phyloP scores from a whole-genome alignment of 768 basidiomycete species.

The Termitomyces sp. region DNA sequence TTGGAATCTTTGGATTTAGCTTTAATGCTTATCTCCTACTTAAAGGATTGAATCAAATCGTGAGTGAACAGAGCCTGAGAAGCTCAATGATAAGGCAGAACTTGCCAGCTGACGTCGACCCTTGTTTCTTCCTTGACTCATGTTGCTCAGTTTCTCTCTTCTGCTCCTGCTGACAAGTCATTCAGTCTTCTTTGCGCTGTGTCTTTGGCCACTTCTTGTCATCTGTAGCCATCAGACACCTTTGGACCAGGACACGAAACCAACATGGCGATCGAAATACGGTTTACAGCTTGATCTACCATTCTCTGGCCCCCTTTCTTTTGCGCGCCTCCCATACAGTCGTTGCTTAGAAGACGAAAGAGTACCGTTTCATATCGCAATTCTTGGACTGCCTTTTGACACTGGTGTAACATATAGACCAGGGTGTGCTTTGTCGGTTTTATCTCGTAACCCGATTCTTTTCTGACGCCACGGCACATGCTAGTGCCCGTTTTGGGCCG shows the following conservation, averaged over 20 bases:
- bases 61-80: not conserved
- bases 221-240: constrained; percentile 6
- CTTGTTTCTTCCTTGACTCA: not conserved
- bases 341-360: constrained; percentile 60
- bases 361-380: constrained; percentile 62
- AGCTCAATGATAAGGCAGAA: not conserved
- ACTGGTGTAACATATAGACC: constrained; percentile 60
- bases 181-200: not conserved
- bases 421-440: constrained; percentile 28
- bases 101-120: not conserved
- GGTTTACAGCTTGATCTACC: constrained; percentile 66
- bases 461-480: not conserved
- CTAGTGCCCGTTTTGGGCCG: constrained; percentile 85
- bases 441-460: not conserved
- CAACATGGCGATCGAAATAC: constrained; percentile 66
- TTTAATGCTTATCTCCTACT: not conserved
- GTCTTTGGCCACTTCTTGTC: not conserved
- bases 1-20: not conserved
- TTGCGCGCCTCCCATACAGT: constrained; percentile 75
- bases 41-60: not conserved
- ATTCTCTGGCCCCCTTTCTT: constrained; percentile 78
- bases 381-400: constrained; percentile 80
- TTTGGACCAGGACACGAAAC: constrained; percentile 5
- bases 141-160: not conserved
- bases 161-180: not conserved